Evolutionary conservation across 1,139 yeast species (phyloP).

Genomic region (Lizanozyma gosingica): DNA sequence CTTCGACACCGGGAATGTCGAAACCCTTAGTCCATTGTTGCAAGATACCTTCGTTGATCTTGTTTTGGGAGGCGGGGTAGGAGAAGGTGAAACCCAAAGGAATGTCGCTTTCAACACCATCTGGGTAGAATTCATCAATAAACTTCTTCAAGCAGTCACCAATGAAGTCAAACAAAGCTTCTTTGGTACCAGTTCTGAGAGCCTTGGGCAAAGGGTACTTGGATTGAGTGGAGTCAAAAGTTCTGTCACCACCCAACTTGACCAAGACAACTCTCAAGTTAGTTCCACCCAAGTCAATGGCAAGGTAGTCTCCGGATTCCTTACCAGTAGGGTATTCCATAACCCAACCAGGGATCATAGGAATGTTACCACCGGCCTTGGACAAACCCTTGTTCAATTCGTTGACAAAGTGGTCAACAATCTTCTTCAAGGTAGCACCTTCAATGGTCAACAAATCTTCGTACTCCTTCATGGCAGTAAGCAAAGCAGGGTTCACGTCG

Average conservation of each 20-base stretch:
- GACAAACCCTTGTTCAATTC: constrained; percentile 80
- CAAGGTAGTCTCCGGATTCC: constrained; percentile 82
- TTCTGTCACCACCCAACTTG: constrained; percentile 65
- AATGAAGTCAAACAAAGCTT: constrained; percentile 76
- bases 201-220: constrained; percentile 67
- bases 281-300: constrained; percentile 94
- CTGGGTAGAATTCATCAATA: constrained; percentile 52
- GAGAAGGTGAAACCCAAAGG: constrained; percentile 95
- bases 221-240: constrained; percentile 76
- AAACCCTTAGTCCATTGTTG: constrained; percentile 99
- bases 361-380: constrained; percentile 72
- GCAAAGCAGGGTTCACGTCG: constrained; percentile 59
- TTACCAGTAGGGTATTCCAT: constrained; percentile 87
- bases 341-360: constrained; percentile 98
- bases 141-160: constrained; percentile 69
- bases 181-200: constrained; percentile 72
- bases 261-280: constrained; percentile 86
- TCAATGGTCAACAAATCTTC: constrained; percentile 61
- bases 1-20: constrained; percentile 90
- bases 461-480: constrained; percentile 47
- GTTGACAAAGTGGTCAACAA: constrained; percentile 50
- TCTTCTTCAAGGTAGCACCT: constrained; percentile 48
- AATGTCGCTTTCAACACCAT: constrained; percentile 43
- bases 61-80: constrained; percentile 81
- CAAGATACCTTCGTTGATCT: constrained; percentile 76